Base-by-base conservation (phyloP, 176 grass and related monocot genomes). In the Lolium perenne region DNA sequence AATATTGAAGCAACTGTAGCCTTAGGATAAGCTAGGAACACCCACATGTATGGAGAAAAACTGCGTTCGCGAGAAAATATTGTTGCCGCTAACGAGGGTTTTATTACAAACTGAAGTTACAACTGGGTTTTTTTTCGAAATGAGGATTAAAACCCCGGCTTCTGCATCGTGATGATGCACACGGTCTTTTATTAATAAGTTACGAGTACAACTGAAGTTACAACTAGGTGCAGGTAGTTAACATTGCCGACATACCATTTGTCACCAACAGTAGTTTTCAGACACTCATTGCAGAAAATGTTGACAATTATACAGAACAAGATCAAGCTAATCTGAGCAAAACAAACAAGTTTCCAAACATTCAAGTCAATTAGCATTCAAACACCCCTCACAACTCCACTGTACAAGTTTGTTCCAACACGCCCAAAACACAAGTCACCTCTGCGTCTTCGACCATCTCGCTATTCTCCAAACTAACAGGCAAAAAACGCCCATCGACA, bases 341-440 rank as follows among this genome's bases (percentile, higher is more conserved):
- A 70, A 82, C n/a, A 0, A 66, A 51, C 46, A 43, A 25, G 55
- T 62, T 23, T 17, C 5, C 61, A 80, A 80, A 46, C 21, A 80
- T 48, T 1, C 58, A 26, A 18, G 41, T 59, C 56, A 61, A 62
- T 79, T 26, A 62, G 77, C 77, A 78, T 78, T 43, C 38, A 78
- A 59, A 47, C 76, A 78, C 76, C 76, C 46, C 46, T 55, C 71
- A 53, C 74, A 49, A 76, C 65, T 63, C 71, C 43, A 77, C 83
- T 90, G 84, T 90, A 90, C 79, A 86, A 71, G 12, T 60, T 85
- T 23, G 11, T 56, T 77, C 25, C 10, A 5, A 8, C 35, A 8
- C 35, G 20, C 22, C 10, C 9, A 57, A 75, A 60, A 81, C 45
- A 65, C 67, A 35, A 1, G 21, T 56, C 23, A 81, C 71, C 59